Evolutionary conservation across 83 land plant species (phyloP), one percentile per base, ranked within the genome.

Genomic region (Thuja plicata): DNA sequence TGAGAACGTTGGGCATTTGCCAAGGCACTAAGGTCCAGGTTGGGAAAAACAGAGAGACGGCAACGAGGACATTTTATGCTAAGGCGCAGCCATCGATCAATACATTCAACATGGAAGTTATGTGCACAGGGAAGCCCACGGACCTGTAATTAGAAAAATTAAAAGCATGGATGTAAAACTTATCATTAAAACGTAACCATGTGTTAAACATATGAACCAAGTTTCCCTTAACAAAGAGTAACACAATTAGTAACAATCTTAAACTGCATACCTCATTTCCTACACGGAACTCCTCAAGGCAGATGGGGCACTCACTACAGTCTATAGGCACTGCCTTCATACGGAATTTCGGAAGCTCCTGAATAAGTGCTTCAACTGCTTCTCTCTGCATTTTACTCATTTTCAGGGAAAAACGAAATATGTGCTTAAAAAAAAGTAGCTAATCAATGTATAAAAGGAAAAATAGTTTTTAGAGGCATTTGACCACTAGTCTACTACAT

Each of bases 71-170:
- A 98, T 88, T 98, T 97, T 78, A 98, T 97, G 82, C 96, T 98
- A 79, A 98, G 94, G 76, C 99, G 90, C 66, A 98, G 96, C 99
- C 99, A 98, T 90, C 94, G 93, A 85, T 98, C 99, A 88, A 98
- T 98, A 93, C 99, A 97, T 17, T 90, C 99, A 82, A 96, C 96
- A 88, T 98, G 99, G 80, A 98, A 98, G 88, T 97, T 97, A 90
- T 98, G 99, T n/a, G 99, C 99, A 92, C 99, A 98, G 52, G 99
- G 99, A 38, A 98, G 95, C 30, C 99, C 98, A 40, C 99, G 98
- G 85, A 98, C 99, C 99, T 97, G 94, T 83, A 79, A 57, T 50
- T 86, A 19, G 37, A 27, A 17, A 55, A 5, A 1, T 19, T 86
- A 8, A 32, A 3, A 86, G n/a, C 71, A 34, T 34, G 6, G 17